These are phyloP conservation scores for Claviceps cyperi DNA, from an alignment of 2,329 filamentous ascomycete species.

Conservation along the genomic window DNA sequence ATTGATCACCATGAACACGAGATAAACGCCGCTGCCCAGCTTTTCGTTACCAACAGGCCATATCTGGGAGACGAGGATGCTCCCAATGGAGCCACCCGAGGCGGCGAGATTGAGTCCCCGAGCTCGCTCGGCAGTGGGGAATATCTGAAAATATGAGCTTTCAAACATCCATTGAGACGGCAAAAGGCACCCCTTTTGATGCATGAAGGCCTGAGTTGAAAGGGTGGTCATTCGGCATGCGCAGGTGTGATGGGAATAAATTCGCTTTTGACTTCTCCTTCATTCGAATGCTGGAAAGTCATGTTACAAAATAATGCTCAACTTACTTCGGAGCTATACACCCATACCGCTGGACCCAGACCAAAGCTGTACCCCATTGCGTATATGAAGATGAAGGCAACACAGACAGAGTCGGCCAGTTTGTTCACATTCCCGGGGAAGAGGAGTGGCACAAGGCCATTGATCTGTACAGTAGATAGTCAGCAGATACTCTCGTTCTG, in stretches of 20 bases:
- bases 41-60: conserved; percentile 39
- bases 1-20: conserved; percentile 35
- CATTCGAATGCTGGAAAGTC: too few species aligned
- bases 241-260: too few species aligned
- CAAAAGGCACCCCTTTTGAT: too few species aligned
- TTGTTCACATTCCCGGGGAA: conserved; percentile 36
- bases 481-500: neutral
- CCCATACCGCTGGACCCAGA: conserved; percentile 42
- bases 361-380: conserved; percentile 43
- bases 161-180: too few species aligned
- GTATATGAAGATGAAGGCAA: conserved; percentile 43
- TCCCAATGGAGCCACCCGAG: conserved; percentile 38
- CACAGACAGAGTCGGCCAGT: conserved; percentile 33
- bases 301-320: too few species aligned
- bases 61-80: conserved; percentile 37
- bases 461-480: conserved; percentile 26
- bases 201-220: too few species aligned
- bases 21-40: conserved; percentile 38
- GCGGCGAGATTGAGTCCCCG: conserved; percentile 41
- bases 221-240: too few species aligned
- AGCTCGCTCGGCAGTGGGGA: conserved; percentile 41
- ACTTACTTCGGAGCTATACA: conserved; percentile 41
- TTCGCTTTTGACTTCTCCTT: too few species aligned
- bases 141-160: conserved; percentile 23
- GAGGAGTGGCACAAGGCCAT: conserved; percentile 34